phyloP scores from a whole-genome alignment of 805 yeast species.

The Pichia rugopelliculosa region DNA sequence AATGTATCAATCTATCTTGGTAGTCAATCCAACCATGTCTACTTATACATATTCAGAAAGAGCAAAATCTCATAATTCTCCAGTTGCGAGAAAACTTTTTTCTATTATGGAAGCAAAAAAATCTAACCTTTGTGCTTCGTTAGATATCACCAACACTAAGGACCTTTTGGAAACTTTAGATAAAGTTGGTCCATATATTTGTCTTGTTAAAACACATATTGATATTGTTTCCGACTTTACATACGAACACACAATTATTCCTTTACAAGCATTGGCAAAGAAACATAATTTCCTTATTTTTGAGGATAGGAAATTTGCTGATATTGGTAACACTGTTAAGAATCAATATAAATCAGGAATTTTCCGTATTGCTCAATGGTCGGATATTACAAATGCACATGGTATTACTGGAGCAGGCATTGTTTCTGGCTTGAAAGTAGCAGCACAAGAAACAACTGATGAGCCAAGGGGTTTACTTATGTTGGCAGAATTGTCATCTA shows the following conservation, averaged over 20 bases:
- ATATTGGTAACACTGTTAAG: slow-evolving; percentile 95
- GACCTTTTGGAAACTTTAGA: slow-evolving; percentile 73
- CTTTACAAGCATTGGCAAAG: slow-evolving; percentile 62
- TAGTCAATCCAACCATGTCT: not conserved
- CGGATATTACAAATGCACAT: slow-evolving; percentile 96
- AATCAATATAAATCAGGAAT: slow-evolving; percentile 89
- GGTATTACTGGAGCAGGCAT: slow-evolving; percentile 96
- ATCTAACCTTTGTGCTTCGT: slow-evolving; percentile 89
- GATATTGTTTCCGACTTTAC: slow-evolving; percentile 88
- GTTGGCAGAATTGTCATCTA: slow-evolving; percentile 92
- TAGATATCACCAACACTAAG: slow-evolving; percentile 75
- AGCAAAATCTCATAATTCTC: slow-evolving; percentile 63
- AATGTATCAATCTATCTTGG: no score
- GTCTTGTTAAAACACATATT: slow-evolving; percentile 89
- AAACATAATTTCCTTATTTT: slow-evolving; percentile 87
- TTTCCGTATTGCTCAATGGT: slow-evolving; percentile 85
- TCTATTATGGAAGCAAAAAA: slow-evolving; percentile 69
- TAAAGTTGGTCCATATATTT: slow-evolving; percentile 81
- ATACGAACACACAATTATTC: slow-evolving; percentile 69
- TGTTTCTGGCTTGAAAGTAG: slow-evolving; percentile 79
- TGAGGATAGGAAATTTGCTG: slow-evolving; percentile 98
- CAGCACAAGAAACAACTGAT: slow-evolving; percentile 57
- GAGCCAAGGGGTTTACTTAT: slow-evolving; percentile 88
- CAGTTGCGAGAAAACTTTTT: slow-evolving; percentile 72
- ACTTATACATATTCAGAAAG: slow-evolving; percentile 52